Evolutionary conservation across 2,329 filamentous ascomycete species (phyloP).

Genomic region (Fusarium chlamydosporum): DNA sequence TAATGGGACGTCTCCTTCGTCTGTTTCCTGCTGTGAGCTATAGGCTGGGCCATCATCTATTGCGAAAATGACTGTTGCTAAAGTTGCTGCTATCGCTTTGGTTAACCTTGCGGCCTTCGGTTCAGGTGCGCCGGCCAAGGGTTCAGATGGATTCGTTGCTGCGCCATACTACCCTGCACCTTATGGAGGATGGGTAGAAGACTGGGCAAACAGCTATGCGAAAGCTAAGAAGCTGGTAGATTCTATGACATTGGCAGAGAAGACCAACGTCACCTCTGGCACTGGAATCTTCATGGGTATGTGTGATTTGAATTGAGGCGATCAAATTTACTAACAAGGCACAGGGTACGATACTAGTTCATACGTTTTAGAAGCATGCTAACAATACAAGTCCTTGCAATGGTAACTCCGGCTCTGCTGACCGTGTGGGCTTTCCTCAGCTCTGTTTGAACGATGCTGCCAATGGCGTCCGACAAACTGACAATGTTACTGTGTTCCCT

Average conservation of each 20-base stretch:
- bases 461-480: slow-evolving; percentile 78
- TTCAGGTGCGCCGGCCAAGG: slow-evolving; percentile 8
- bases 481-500: slow-evolving; percentile 83
- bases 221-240: slow-evolving; percentile 78
- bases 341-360: slow-evolving; percentile 22
- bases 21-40: not conserved
- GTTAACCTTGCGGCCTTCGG: slow-evolving; percentile 11
- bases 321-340: not conserved
- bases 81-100: slow-evolving; percentile 8
- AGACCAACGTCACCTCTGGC: slow-evolving; percentile 81
- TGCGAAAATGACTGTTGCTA: slow-evolving; percentile 12
- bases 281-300: slow-evolving; percentile 78
- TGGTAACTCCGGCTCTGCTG: slow-evolving; percentile 81
- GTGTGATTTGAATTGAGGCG: not conserved
- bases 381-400: slow-evolving; percentile 70
- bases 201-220: slow-evolving; percentile 78
- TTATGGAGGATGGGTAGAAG: slow-evolving; percentile 76
- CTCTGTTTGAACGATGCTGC: slow-evolving; percentile 81
- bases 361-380: not conserved
- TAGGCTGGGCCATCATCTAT: not conserved
- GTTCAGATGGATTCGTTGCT: slow-evolving; percentile 55
- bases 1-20: not conserved
- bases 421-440: slow-evolving; percentile 78
- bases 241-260: slow-evolving; percentile 84
- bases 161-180: slow-evolving; percentile 79